A percentile compares a stretch with the other conserved stretches of the same genome.
Evolutionary conservation across 192 early-diverging fungal species (phyloP).

Genomic region (Nowakowskiella sp.): DNA sequence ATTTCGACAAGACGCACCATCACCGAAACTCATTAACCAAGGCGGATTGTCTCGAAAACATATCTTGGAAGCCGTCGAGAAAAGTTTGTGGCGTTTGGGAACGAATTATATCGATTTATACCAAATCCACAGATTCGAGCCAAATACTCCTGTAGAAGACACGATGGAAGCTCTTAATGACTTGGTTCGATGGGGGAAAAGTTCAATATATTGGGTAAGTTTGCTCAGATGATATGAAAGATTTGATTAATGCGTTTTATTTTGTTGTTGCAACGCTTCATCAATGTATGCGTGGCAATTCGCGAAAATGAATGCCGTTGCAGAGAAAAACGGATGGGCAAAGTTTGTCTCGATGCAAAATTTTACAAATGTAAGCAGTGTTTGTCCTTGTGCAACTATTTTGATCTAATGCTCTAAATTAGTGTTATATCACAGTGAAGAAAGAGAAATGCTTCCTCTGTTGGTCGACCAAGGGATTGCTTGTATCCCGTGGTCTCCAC

Average conservation of each 20-base stretch:
- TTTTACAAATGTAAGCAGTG: constrained; percentile 19
- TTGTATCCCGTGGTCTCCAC: constrained; percentile 36
- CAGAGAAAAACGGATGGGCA: constrained; percentile 34
- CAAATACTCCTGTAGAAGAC: constrained; percentile 50
- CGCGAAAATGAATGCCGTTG: constrained; percentile 21
- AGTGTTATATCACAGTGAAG: constrained; percentile 30
- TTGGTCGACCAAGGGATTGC: constrained; percentile 20
- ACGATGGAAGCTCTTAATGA: constrained; percentile 64
- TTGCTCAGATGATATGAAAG: too few relatives aligned
- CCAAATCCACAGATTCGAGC: constrained; percentile 55
- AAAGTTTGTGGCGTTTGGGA: constrained; percentile 44
- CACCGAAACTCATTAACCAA: too few relatives aligned
- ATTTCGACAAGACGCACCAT: too few relatives aligned
- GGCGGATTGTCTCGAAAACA: too few relatives aligned
- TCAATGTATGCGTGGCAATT: constrained; percentile 42
- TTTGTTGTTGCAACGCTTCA: too few relatives aligned
- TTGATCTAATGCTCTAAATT: not conserved
- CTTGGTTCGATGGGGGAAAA: constrained; percentile 54
- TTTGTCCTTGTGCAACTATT: not conserved
- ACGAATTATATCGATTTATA: constrained; percentile 55
- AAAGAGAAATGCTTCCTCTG: constrained; percentile 32
- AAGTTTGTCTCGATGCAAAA: constrained; percentile 35
- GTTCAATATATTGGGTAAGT: constrained; percentile 53
- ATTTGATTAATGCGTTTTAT: too few relatives aligned
- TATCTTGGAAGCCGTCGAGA: constrained; percentile 44